Conservation (phyloP, 441 rosid genomes). For the Mallotus repandus region DNA sequence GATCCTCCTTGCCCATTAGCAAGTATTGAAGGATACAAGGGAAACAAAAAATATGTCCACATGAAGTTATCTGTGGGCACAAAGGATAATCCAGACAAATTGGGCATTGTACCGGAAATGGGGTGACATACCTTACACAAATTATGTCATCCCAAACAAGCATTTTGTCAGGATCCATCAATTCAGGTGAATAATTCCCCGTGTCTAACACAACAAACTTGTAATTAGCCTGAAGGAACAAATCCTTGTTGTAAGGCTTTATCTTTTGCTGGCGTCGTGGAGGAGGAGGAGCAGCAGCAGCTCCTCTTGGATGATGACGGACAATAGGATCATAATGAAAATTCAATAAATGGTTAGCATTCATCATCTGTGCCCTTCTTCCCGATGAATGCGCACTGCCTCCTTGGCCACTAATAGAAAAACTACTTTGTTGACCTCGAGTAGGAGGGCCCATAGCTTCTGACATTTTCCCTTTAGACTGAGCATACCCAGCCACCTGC, state of each 20-base stretch:
- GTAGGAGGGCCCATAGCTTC: conserved; percentile 36
- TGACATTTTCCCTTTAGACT: conserved; percentile 49
- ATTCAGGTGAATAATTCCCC: conserved; percentile 60
- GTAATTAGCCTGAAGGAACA: conserved; percentile 96
- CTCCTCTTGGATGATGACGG: conserved; percentile 47
- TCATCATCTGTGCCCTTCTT: conserved; percentile 64
- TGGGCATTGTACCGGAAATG: conserved; percentile 86
- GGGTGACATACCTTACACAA: conserved; percentile 78
- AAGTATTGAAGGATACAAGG: conserved; percentile 84
- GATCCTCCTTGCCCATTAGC: conserved; percentile 70
- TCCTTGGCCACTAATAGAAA: conserved; percentile 41
- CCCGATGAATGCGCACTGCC: conserved; percentile 52
- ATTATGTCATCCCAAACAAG: conserved; percentile 89
- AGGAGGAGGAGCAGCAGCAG: conserved; percentile 36
- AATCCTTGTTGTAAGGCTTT: conserved; percentile 86
- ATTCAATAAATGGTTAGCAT: conserved; percentile 87
- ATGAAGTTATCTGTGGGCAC: conserved; percentile 92
- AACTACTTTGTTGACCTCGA: conserved; percentile 35
- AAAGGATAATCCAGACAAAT: conserved; percentile 92
- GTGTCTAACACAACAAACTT: conserved; percentile 90
- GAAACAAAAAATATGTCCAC: conserved; percentile 97
- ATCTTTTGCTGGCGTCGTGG: conserved; percentile 65
- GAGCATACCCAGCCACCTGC: conserved; percentile 11
- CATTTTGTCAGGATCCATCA: conserved; percentile 90
- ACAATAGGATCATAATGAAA: conserved; percentile 90